Base-by-base conservation (phyloP, 139 green algal genomes). In the Mychonastes homosphaera region DNA sequence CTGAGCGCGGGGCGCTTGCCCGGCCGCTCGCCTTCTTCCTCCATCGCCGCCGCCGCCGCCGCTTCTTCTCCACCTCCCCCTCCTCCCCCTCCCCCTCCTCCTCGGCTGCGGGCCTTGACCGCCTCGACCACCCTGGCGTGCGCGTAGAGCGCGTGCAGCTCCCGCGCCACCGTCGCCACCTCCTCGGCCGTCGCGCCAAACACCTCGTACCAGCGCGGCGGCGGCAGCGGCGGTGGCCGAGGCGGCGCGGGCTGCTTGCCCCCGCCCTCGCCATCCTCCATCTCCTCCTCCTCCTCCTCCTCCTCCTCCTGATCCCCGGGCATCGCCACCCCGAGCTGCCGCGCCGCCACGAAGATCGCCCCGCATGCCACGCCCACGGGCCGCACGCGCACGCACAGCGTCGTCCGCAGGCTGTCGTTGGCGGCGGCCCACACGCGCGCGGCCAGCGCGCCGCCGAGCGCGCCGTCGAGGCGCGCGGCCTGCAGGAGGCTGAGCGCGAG, bases 341-440 rank as follows among this genome's bases (percentile, higher is more conserved):
- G 60, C 0, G 87, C 83, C 3, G 86, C 85, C 1, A 85, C 64
- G 63, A 91, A 95, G 53, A 98, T 90, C 27, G 83, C 74, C 21
- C 80, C 91, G 36, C 82, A 95, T 3, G 91, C 88, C 8, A 97
- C 73, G 5, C 80, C 70, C 48, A 92, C 75, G 28, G 74, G 61
- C 43, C 82, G 87, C 71, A 86, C 89, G 9, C 79, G 76, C 33
- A 97, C 79, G 59, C 90, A 96, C 26, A 97, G 75, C 4, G 79
- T 84, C 9, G 88, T 93, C n/a, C 81, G 67, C 44, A 91, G 51
- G 46, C 85, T 91, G 82, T n/a, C n/a, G n/a, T n/a, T n/a, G n/a
- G n/a, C n/a, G n/a, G n/a, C n/a, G n/a, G n/a, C n/a, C n/a, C n/a
- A n/a, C n/a, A n/a, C n/a, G n/a, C n/a, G n/a, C n/a, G n/a, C n/a